Evolutionary conservation across 106 monocot genomes (phyloP).

Genomic region (Acanthochlamys bracteata): DNA sequence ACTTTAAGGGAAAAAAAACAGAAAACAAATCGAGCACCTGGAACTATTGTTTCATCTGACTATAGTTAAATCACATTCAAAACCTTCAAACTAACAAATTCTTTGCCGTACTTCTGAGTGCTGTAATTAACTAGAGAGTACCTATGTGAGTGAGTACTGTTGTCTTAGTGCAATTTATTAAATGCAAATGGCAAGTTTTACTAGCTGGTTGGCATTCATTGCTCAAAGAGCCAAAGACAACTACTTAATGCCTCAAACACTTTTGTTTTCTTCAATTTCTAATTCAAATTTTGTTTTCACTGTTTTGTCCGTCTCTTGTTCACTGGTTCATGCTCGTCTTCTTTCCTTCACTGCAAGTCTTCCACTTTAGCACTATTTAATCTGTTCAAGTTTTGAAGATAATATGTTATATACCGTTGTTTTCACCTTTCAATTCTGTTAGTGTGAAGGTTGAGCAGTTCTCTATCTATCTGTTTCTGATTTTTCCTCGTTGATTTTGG

Average conservation of each 20-base stretch:
- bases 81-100: neutral
- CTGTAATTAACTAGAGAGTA: neutral
- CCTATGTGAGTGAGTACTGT: neutral
- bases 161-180: neutral
- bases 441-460: no score
- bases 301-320: neutral
- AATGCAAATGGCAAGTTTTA: neutral
- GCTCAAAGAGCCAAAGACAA: constrained; percentile 1
- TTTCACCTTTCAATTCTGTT: neutral
- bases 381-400: neutral
- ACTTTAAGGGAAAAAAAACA: no score
- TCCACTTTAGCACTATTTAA: neutral
- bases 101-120: neutral
- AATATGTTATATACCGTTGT: neutral
- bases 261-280: neutral
- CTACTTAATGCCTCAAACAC: neutral
- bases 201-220: neutral
- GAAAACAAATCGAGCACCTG: no score
- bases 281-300: neutral
- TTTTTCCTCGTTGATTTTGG: neutral
- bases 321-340: neutral
- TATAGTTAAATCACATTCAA: no score
- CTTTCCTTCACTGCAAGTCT: neutral
- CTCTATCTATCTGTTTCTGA: neutral
- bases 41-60: no score